Base-by-base conservation (phyloP, 495 filamentous ascomycete genomes). In the Immersiella caudata region DNA sequence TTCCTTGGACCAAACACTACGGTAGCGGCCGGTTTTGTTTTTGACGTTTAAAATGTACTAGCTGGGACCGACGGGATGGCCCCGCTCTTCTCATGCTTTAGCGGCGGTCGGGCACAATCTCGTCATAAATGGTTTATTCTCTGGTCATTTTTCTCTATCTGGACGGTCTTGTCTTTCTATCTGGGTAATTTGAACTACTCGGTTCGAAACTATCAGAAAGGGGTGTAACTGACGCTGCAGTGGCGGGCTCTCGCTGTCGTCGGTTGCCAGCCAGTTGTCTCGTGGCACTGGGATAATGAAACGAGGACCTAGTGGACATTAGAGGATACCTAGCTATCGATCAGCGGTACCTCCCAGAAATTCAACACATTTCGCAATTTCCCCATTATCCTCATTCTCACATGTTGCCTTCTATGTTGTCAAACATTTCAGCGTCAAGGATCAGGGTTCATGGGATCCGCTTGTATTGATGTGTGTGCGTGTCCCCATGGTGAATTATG, bases 371-470 rank as follows among this genome's bases (percentile, higher is more conserved):
- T 51, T 35, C 50, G 60, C 35, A 35, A 62, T 50, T 62, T 62
- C 50, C 60, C 40, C 22, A 18, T 50, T 26, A 21, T 26, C 51
- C 22, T 8, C 27, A 6, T 8, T 59, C 11, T 33, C 7, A 18
- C 1, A 2, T n/a, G 60, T 62, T 14, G 18, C 12, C 60, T 50
- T 22, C n/a, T n/a, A n/a, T n/a, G n/a, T 62, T 36, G 40, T 33
- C 26, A 11, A 12, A 27, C 57, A 18, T 35, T 60, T 33, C 21
- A 16, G 25, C 18, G 0, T 60, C 57, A 60, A 11, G 57, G 57
- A 60, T 60, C 57, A 60, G 57, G 57, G 57, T 60, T 60, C 26
- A 36, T 5, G n/a, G 57, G 9, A 26, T n/a, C n/a, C n/a, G 26
- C 24, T 25, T 27, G 21, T 18, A 54, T 6, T n/a, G 5, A 5